These are phyloP conservation scores for Zasmidium angulare DNA, from an alignment of 2,329 filamentous ascomycete genomes.

Conservation along the genomic window DNA sequence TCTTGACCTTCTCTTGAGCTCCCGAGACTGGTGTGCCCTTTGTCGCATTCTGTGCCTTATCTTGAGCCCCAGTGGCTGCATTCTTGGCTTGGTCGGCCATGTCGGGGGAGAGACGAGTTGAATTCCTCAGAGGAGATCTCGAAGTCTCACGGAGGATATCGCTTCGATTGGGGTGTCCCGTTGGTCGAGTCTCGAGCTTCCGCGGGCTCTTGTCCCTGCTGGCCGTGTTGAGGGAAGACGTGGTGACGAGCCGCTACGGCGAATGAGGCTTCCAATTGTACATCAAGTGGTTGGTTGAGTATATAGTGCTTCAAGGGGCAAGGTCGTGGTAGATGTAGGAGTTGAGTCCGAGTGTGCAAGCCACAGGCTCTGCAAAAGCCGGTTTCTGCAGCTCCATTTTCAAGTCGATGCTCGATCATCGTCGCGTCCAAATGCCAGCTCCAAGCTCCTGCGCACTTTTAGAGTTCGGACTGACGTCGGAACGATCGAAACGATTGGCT, in stretches of 20 bases:
- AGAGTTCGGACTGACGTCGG: neutral
- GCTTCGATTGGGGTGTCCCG: slow-evolving; percentile 23
- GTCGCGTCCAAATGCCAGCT: no score
- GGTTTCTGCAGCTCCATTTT: neutral
- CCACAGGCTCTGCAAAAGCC: neutral
- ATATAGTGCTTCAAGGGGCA: neutral
- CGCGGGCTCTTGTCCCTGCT: slow-evolving; percentile 24
- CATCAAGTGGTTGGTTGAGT: neutral
- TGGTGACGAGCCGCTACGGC: slow-evolving; percentile 11
- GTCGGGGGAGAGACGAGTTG: neutral
- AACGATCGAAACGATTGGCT: neutral
- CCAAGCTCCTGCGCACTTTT: neutral
- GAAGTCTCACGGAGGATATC: slow-evolving; percentile 27
- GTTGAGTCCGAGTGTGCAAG: neutral
- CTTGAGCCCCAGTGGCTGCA: slow-evolving; percentile 15
- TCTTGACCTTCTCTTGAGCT: slow-evolving; percentile 27
- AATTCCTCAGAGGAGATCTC: slow-evolving; percentile 15
- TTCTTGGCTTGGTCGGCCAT: slow-evolving; percentile 29
- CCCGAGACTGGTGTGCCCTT: slow-evolving; percentile 21
- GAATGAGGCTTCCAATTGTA: neutral
- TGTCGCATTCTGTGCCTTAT: slow-evolving; percentile 21
- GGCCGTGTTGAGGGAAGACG: slow-evolving; percentile 17
- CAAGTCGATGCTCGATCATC: neutral
- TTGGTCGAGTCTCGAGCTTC: slow-evolving; percentile 29
- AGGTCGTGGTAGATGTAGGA: neutral